phyloP scores from a whole-genome alignment of 139 green algal species.

The Ettlia oleoabundans region DNA sequence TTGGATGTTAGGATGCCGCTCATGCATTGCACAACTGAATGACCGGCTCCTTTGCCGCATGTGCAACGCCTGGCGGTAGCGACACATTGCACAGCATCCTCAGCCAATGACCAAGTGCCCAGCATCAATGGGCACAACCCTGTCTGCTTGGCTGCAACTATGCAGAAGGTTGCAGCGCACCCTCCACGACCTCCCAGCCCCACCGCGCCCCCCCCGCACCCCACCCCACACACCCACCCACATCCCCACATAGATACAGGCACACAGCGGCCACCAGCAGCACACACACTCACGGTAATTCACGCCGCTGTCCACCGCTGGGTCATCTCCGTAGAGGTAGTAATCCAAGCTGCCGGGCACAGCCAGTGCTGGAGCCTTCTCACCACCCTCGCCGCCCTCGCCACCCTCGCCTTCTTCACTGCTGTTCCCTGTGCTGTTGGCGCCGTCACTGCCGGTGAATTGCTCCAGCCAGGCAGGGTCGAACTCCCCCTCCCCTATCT shows the following conservation, averaged over 20 bases:
- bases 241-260: not conserved
- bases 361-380: not conserved
- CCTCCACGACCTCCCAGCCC: not conserved
- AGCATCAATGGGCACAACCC: too few relatives aligned
- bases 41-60: too few relatives aligned
- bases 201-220: too few relatives aligned
- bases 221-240: not conserved
- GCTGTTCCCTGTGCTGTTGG: too few relatives aligned
- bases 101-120: too few relatives aligned
- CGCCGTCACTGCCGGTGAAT: not conserved
- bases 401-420: too few relatives aligned
- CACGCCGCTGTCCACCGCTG: slow-evolving; percentile 20
- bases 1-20: not conserved
- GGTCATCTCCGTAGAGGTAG: not conserved
- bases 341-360: not conserved
- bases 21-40: not conserved
- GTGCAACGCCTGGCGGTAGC: too few relatives aligned
- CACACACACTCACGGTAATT: not conserved
- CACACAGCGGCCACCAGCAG: not conserved
- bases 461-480: not conserved
- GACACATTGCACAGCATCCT: too few relatives aligned
- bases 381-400: not conserved
- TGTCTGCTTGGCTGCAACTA: too few relatives aligned
- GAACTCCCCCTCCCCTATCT: slow-evolving; percentile 14
- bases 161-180: not conserved